Base-by-base conservation (phyloP, 805 yeast species). In the Clavispora phyllophila region DNA sequence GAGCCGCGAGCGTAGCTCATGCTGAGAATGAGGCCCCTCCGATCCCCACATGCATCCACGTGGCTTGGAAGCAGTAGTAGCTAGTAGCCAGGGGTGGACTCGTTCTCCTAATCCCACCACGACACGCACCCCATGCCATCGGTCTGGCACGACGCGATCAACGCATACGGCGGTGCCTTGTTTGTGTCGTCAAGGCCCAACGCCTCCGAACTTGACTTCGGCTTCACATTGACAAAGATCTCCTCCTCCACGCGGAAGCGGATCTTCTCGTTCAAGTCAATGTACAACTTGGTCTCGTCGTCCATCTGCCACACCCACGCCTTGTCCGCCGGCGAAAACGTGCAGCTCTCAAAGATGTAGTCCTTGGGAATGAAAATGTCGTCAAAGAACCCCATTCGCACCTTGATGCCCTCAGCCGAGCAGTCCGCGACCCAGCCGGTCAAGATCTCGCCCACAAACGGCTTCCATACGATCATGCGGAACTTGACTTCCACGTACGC, bases 91-190 rank as follows among this genome's bases (percentile, higher is more conserved):
- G n/a, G n/a, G n/a, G n/a, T n/a, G n/a, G n/a, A n/a, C n/a, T n/a
- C n/a, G n/a, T n/a, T n/a, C n/a, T n/a, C n/a, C n/a, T n/a, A 82
- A 56, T 86, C 95, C 99, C 99, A 91, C 99, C 99, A 93, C 43
- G 90, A 79, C 32, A 87, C 82, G 53, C 95, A 80, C 4, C 99
- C 99, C 95, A 89, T 87, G 35, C 99, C 99, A 56, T 89, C 96
- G 3, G 88, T 81, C 61, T 89, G 96, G 61, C 97, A 89, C 49
- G 96, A 85, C 14, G 91, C 98, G 23, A 87, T 63, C 22, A 91
- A 65, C 9, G 88, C 87, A 65, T 88, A 90, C 13, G 96, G 88
- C 9, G 96, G 93, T 10, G 76, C 69, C 42, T 73, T 73, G 22
- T 64, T 64, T 9, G 62, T 53, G 9, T 62, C 65, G 47, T 71